A percentile compares a stretch with the other conserved stretches of the same genome.
These are phyloP conservation scores for Akanthomyces lecanii DNA, from an alignment of 2,329 filamentous ascomycete genomes.

Conservation along the genomic window DNA sequence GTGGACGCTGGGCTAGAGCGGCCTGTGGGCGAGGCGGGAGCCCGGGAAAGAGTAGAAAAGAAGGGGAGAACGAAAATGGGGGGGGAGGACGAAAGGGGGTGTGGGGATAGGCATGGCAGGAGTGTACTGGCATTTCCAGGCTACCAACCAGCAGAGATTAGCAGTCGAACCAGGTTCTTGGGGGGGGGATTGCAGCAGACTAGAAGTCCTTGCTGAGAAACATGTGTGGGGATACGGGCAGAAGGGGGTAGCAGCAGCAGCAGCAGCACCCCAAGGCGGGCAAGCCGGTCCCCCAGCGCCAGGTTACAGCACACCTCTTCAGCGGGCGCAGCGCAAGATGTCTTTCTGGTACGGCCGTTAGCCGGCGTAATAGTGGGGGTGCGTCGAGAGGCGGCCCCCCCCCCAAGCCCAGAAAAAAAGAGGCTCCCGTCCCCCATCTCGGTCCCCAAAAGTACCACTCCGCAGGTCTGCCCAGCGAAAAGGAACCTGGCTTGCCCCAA, in stretches of 20 bases:
- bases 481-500: not conserved
- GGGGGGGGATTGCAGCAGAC: no score
- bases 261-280: not conserved
- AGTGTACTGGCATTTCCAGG: no score
- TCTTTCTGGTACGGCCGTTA: constrained; percentile 48
- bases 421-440: not conserved
- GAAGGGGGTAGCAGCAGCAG: not conserved
- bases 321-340: constrained; percentile 23
- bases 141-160: no score
- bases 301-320: not conserved
- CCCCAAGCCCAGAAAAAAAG: constrained; percentile 3
- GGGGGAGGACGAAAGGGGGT: not conserved
- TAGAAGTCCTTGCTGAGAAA: no score
- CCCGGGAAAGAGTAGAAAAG: not conserved
- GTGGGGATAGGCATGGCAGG: not conserved
- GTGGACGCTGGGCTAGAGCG: constrained; percentile 6
- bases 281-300: not conserved
- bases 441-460: constrained; percentile 16
- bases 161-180: no score
- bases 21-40: not conserved
- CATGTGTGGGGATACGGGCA: not conserved
- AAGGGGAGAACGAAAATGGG: not conserved
- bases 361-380: constrained; percentile 56
- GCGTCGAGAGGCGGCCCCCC: not conserved
- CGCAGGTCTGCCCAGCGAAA: constrained; percentile 16